Base-by-base conservation (phyloP, 208 protist genomes). In the Acanthamoeba sp. region DNA sequence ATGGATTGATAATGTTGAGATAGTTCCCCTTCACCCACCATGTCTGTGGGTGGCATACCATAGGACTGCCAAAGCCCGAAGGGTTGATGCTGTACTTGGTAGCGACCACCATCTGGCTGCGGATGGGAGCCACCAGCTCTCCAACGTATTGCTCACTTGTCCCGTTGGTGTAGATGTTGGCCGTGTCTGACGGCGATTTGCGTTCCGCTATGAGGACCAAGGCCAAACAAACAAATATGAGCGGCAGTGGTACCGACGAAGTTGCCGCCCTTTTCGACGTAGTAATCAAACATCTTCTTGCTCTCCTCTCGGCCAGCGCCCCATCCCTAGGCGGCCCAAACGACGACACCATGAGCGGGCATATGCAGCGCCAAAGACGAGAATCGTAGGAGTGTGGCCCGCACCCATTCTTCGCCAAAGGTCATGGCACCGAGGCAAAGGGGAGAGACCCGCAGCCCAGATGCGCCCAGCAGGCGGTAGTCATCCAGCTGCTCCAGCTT, bases 211-310 rank as follows among this genome's bases (percentile, higher is more conserved):
- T 36, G 27, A 71, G 20, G 55, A 12, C 12, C 22, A 12, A 62
- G 16, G 55, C 55, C 12, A 12, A 62, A 27, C 12, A 62, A 22
- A 62, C 22, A 62, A 27, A 62, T 12, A 22, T 62, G 22, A 62
- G 16, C 12, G 55, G 55, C 22, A 62, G 66, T 20, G 10, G 48
- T 57, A 57, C 27, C 84, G 36, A 91, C 69, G 84, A 91, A 91
- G 84, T 91, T 91, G 59, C 84, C 84, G 59, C 84, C 84, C 34
- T 62, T 52, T 12, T 40, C 29, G 50, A 91, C 59, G 84, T 73
- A 91, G 27, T 42, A 42, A 50, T 91, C 84, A n/a, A 91, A 91
- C 1, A 91, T 57, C 48, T 45, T 64, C 84, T 91, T 91, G 84
- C 57, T 73, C 59, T 91, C 84, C 24, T 91, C 84, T 4, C 5